Base-by-base conservation (phyloP, 257 asterid species). In the Fraxinus pennsylvanica region DNA sequence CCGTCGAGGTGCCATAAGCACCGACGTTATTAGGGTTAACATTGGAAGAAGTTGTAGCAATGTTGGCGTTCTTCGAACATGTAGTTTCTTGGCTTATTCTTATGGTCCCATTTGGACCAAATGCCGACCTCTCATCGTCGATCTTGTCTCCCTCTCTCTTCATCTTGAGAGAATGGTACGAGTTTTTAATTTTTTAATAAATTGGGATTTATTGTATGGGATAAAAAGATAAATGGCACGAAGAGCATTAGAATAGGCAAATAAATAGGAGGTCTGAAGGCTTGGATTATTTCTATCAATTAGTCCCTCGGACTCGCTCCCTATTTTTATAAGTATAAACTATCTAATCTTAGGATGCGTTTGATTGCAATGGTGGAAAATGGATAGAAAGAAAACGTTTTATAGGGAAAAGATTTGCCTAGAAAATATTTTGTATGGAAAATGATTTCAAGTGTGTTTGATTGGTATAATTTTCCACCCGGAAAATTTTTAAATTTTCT, bases 241-340 rank as follows among this genome's bases (percentile, higher is more conserved):
- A 84, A 25, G 43, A 80, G 73, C 92, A 77, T 65, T 32, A 57
- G 52, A 57, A 68, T 59, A 86, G 94, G 95, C 93, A 75, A 13
- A 19, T 77, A 68, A 81, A 78, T 82, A 81, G 97, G 91, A 69
- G 76, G 74, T 81, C 70, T 45, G 73, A 68, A 78, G 86, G 80
- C 78, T 86, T 66, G 38, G 77, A 29, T 32, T 68, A 72, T 41
- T 74, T 79, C 80, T 74, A 50, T 80, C 36, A 59, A 72, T 80
- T 73, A 67, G n/a, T 81, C 87, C 89, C 78, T 79, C 61, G 32
- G 90, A 92, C 94, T 86, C 94, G 93, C 88, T 89, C 96, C 77
- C 30, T 43, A 54, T 54, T 54, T 19, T 54, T 54, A 54, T 8
- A 10, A 54, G 65, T 54, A 32, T 54, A 32, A 52, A 14, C 63